Conservation (phyloP, 176 grass and related monocot species). For the Bolboschoenus planiculmis region DNA sequence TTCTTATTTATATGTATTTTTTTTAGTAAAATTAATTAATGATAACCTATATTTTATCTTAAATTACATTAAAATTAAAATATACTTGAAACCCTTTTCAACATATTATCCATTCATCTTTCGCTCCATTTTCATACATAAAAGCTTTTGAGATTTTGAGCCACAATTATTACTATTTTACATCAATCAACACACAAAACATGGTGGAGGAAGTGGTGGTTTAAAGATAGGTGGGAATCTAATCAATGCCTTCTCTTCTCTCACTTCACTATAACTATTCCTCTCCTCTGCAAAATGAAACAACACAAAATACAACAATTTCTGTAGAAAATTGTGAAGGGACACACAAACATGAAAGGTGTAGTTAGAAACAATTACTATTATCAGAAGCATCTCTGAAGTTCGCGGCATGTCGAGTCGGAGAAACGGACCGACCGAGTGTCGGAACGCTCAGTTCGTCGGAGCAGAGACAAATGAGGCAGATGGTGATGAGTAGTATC, state of each 20-base stretch:
- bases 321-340: neutral
- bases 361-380: neutral
- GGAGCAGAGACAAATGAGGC: neutral
- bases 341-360: neutral
- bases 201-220: neutral
- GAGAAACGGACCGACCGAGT: neutral
- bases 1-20: too few species aligned
- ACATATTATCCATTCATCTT: neutral
- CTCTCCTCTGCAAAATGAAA: neutral
- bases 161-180: neutral
- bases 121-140: neutral
- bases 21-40: too few species aligned
- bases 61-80: too few species aligned
- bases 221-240: neutral
- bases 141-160: neutral
- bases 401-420: neutral
- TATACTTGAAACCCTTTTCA: too few species aligned
- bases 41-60: too few species aligned
- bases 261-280: neutral
- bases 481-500: neutral
- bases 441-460: neutral
- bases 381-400: neutral
- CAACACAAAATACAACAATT: neutral
- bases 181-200: neutral
- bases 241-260: neutral